A percentile compares a stretch with the other conserved stretches of the same genome.
phyloP scores from a whole-genome alignment of 768 basidiomycete species.

The Psilocybe cyanescens region DNA sequence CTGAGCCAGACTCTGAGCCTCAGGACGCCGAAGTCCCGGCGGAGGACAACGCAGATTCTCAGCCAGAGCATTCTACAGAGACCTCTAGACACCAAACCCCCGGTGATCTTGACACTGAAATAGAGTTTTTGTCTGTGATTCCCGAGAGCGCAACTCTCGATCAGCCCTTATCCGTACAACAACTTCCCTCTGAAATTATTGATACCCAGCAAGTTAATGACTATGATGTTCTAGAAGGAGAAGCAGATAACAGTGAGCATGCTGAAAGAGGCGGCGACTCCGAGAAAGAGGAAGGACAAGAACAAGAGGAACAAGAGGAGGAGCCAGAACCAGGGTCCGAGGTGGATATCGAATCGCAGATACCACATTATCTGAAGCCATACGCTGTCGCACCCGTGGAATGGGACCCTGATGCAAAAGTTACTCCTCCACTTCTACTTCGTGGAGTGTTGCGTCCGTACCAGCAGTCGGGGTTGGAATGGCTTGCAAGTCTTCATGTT shows the following conservation, averaged over 20 bases:
- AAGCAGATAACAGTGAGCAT: conserved; percentile 1
- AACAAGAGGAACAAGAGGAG: background rate
- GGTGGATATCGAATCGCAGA: conserved; percentile 16
- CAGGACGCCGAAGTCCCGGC: background rate
- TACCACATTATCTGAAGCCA: conserved; percentile 63
- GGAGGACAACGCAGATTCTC: background rate
- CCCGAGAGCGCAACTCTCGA: background rate
- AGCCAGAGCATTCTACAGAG: background rate
- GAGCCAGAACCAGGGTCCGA: background rate
- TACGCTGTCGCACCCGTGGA: conserved; percentile 75
- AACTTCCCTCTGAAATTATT: background rate
- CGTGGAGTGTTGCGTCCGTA: conserved; percentile 91
- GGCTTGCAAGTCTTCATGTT: conserved; percentile 86
- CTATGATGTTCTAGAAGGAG: background rate
- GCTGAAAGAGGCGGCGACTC: background rate
- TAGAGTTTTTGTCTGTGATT: background rate
- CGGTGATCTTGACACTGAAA: background rate
- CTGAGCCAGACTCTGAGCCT: background rate
- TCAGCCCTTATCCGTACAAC: too few relatives aligned
- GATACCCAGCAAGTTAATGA: background rate
- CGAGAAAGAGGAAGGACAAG: conserved; percentile 13
- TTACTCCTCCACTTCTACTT: conserved; percentile 73
- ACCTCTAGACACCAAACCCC: background rate
- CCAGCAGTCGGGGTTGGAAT: conserved; percentile 91
- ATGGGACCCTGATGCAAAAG: conserved; percentile 61